phyloP scores from a whole-genome alignment of 2,329 filamentous ascomycete species.

The Colletotrichum trifolii region DNA sequence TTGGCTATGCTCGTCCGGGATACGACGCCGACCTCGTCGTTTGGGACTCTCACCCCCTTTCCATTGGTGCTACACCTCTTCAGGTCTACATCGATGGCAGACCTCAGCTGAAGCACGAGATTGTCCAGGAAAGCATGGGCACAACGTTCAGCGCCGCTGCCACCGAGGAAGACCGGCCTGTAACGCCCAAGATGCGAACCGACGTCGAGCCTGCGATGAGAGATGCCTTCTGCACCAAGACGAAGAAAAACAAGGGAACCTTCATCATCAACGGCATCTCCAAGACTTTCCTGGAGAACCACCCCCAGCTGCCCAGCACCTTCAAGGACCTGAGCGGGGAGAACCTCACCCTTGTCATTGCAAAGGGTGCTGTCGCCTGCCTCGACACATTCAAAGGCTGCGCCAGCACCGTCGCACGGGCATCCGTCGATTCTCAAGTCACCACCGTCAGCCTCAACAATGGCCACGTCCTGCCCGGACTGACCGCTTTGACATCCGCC shows the following conservation, averaged over 20 bases:
- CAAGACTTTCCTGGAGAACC: conserved; percentile 47
- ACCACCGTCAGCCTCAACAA: conserved; percentile 51
- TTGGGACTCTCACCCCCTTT: conserved; percentile 60
- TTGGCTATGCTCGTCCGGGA: conserved; percentile 56
- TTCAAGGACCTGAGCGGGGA: conserved; percentile 23
- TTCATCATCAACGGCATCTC: conserved; percentile 52
- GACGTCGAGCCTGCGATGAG: conserved; percentile 39
- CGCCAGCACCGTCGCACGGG: conserved; percentile 30
- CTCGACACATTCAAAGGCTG: conserved; percentile 38
- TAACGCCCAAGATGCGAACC: conserved; percentile 40
- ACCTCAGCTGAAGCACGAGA: conserved; percentile 46
- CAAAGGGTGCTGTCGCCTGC: conserved; percentile 54
- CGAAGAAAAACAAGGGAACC: conserved; percentile 39
- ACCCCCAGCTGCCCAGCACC: conserved; percentile 26
- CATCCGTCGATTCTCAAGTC: conserved; percentile 45
- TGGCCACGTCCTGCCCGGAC: conserved; percentile 59
- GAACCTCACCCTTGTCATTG: conserved; percentile 52
- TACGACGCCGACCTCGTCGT: conserved; percentile 63
- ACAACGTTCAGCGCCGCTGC: conserved; percentile 26
- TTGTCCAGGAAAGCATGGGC: conserved; percentile 44
- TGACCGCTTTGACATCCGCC: conserved; percentile 59
- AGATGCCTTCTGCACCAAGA: conserved; percentile 41
- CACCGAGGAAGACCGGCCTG: background rate
- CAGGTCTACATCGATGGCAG: conserved; percentile 61
- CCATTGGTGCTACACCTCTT: conserved; percentile 55